phyloP scores from a whole-genome alignment of 2,329 filamentous ascomycete species.

The Alternaria hordeiaustralica region DNA sequence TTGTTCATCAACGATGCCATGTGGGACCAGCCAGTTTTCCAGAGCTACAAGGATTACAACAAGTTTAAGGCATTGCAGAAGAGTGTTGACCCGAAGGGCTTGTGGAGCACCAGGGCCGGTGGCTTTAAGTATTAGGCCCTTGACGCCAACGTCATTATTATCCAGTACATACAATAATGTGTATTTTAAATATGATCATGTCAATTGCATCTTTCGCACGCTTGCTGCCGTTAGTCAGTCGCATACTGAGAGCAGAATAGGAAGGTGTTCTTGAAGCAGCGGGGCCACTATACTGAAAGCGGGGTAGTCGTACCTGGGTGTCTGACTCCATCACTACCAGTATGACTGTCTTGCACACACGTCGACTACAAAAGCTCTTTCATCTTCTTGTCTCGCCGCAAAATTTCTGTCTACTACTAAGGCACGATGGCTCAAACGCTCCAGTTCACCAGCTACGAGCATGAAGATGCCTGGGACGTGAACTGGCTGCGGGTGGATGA shows the following conservation, averaged over 20 bases:
- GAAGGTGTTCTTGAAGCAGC: constrained; percentile 12
- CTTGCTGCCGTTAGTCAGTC: neutral
- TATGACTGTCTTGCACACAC: neutral
- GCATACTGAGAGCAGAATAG: neutral
- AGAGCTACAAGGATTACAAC: constrained; percentile 25
- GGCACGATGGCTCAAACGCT: constrained; percentile 18
- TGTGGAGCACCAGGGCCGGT: constrained; percentile 28
- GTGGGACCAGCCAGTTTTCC: constrained; percentile 27
- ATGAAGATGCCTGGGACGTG: constrained; percentile 44
- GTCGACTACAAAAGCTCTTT: neutral
- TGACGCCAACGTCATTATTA: neutral
- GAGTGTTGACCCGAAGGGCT: constrained; percentile 26
- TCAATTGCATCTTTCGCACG: neutral
- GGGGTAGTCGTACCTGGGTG: constrained; percentile 11
- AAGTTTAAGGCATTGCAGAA: constrained; percentile 30
- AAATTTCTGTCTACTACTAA: neutral
- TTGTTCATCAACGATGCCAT: constrained; percentile 34
- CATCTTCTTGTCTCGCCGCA: neutral
- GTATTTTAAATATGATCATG: neutral
- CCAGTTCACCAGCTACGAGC: constrained; percentile 35
- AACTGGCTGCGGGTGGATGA: constrained; percentile 43
- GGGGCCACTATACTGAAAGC: constrained; percentile 12
- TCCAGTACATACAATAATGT: neutral
- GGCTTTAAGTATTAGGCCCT: constrained; percentile 28
- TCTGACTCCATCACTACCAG: constrained; percentile 6